Evolutionary conservation across 2,329 filamentous ascomycete species (phyloP).

Genomic region (Gremmenia infestans): DNA sequence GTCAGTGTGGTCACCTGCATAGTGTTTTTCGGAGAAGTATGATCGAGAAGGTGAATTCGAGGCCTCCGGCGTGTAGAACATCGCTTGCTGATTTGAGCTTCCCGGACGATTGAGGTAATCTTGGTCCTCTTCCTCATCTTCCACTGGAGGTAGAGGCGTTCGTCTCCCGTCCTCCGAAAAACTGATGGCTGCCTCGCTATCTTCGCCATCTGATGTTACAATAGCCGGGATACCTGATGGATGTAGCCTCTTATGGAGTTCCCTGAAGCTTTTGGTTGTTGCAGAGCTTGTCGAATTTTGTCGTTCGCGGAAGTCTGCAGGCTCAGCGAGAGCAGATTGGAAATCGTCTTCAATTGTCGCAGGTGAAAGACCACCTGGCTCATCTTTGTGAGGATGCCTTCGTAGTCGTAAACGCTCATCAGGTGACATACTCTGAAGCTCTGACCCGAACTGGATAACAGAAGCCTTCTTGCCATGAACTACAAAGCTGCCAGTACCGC

Average conservation of each 20-base stretch:
- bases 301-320: conserved; percentile 39
- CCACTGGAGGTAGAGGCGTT: conserved; percentile 50
- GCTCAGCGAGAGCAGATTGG: conserved; percentile 44
- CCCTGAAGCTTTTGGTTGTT: conserved; percentile 60
- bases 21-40: background rate
- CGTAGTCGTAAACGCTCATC: conserved; percentile 67
- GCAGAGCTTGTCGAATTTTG: conserved; percentile 62
- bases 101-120: conserved; percentile 10
- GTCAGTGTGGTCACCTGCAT: background rate
- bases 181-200: conserved; percentile 56
- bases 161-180: conserved; percentile 51
- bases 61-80: conserved; percentile 30
- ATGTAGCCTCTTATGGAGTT: conserved; percentile 56
- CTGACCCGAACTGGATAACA: conserved; percentile 92
- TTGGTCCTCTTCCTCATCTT: conserved; percentile 26
- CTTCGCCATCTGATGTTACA: conserved; percentile 40
- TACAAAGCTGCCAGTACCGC: conserved; percentile 84
- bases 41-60: conserved; percentile 12
- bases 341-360: conserved; percentile 42
- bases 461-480: conserved; percentile 98
- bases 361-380: conserved; percentile 23
- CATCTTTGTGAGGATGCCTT: conserved; percentile 44
- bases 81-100: conserved; percentile 20
- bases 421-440: conserved; percentile 71
- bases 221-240: conserved; percentile 38